Evolutionary conservation across 164 flowering plant species (phyloP).

Genomic region (Berberis thunbergii): DNA sequence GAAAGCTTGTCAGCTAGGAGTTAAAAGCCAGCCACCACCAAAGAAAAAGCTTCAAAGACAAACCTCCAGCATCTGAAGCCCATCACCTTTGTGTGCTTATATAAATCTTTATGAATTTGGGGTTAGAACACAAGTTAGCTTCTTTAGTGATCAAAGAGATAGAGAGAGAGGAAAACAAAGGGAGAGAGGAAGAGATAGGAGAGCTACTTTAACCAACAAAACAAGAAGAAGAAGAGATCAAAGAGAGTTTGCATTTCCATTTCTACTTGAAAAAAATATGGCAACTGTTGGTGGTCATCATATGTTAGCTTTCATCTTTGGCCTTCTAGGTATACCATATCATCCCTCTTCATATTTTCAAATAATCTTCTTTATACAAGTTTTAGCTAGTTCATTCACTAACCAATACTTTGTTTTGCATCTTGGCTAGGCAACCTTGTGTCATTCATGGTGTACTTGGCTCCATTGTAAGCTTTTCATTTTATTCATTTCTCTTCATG

Average conservation of each 20-base stretch:
- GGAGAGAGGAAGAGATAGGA: background rate
- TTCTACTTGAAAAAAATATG: too few relatives aligned
- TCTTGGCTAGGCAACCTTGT: constrained; percentile 44
- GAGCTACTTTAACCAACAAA: too few relatives aligned
- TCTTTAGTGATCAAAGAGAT: background rate
- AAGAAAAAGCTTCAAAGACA: constrained; percentile 3
- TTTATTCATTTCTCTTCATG: background rate
- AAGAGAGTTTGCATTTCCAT: too few relatives aligned
- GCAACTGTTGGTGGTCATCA: too few relatives aligned
- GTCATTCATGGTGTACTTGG: constrained; percentile 55
- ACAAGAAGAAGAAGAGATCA: too few relatives aligned
- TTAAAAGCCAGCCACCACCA: constrained; percentile 4
- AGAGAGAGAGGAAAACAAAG: background rate
- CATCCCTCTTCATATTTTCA: background rate
- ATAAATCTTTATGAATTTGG: constrained; percentile 1
- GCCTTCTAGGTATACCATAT: too few relatives aligned
- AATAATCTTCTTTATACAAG: background rate
- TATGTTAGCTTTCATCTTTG: too few relatives aligned
- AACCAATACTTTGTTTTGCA: background rate
- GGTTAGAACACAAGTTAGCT: background rate
- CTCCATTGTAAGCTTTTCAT: constrained; percentile 53
- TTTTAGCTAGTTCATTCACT: background rate
- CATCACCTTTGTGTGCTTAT: constrained; percentile 8
- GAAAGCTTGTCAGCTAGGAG: constrained; percentile 1
- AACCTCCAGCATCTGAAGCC: background rate